Conservation (phyloP, 306 rosid genomes). For the Casuarina equisetifolia region DNA sequence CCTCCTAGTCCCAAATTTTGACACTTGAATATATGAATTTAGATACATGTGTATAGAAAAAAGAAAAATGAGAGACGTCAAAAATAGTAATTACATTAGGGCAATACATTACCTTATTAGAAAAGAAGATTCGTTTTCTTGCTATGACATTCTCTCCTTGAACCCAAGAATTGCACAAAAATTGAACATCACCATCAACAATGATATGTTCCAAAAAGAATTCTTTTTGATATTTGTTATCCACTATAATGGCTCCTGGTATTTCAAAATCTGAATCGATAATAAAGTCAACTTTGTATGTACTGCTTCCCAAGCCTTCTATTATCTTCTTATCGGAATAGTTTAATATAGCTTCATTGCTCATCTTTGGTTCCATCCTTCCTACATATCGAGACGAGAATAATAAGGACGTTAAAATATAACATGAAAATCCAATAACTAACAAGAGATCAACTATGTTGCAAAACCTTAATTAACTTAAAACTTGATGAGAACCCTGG, state of each 20-base stretch:
- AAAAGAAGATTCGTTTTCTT: conserved; percentile 39
- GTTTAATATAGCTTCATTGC: conserved; percentile 34
- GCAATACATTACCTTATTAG: conserved; percentile 30
- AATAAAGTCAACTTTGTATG: conserved; percentile 30
- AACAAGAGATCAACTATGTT: background rate
- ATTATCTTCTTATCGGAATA: conserved; percentile 10
- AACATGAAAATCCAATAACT: background rate
- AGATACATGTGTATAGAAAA: no score
- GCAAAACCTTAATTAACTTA: background rate
- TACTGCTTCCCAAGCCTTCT: background rate
- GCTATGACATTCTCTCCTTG: conserved; percentile 25
- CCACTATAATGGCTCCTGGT: conserved; percentile 40
- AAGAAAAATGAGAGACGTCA: no score
- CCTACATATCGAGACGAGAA: conserved; percentile 11
- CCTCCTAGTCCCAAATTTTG: no score
- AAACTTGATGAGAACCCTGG: background rate
- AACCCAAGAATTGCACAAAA: conserved; percentile 56
- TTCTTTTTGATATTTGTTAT: conserved; percentile 32
- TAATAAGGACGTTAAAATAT: background rate
- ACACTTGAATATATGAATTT: no score
- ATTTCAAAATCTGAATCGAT: conserved; percentile 48
- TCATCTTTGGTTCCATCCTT: conserved; percentile 36
- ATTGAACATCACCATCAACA: conserved; percentile 19
- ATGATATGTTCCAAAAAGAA: conserved; percentile 40
- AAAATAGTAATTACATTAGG: background rate